Evolutionary conservation across 768 basidiomycete species (phyloP), one percentile per base, ranked within the genome.

Genomic region (Botryobasidium botryosum): DNA sequence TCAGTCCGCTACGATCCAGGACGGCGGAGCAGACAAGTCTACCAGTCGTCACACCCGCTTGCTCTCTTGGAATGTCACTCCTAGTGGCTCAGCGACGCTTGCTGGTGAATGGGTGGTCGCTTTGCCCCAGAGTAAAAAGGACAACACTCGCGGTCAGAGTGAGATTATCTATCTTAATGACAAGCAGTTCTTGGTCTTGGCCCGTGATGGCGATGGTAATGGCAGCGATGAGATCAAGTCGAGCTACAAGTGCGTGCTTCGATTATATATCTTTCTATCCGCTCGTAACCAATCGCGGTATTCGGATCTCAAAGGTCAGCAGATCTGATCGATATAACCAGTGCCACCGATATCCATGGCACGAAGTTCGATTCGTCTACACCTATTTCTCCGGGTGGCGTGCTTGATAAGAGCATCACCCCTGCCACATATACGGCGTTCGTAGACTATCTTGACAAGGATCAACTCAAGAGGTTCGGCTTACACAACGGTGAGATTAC

Each of bases 1-100:
- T 1, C 78, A 81, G 52, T 66, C 69, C 4, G 77, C 74, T 0
- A 65, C 71, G 1, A 67, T 75, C 3, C 77, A 79, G 50, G 77
- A 78, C 50, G 73, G 75, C n/a, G 72, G 72, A 0, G 50, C 53
- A 31, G 50, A 51, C 31, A 58, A 70, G 49, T 57, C 53, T 3
- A 72, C 68, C 6, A 65, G 66, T 0, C 61, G 70, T 5, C 72
- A 64, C 57, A 73, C 75, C 3, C 68, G 77, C 13, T 60, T 79
- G 23, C 57, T 77, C 35, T 70, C 69, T 0, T 80, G 68, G 49
- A 62, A 77, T 52, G 57, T 77, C 31, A 52, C 61, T 29, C 55
- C 62, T 1, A 43, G 41, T 0, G 40, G 52, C 6, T 56, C 54
- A 7, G 66, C 73, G 0, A 49, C 48, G 8, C 58, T 78, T 7